These are phyloP conservation scores for Lactuca sativa DNA, from an alignment of 129 eudicot genomes.

Conservation along the genomic window DNA sequence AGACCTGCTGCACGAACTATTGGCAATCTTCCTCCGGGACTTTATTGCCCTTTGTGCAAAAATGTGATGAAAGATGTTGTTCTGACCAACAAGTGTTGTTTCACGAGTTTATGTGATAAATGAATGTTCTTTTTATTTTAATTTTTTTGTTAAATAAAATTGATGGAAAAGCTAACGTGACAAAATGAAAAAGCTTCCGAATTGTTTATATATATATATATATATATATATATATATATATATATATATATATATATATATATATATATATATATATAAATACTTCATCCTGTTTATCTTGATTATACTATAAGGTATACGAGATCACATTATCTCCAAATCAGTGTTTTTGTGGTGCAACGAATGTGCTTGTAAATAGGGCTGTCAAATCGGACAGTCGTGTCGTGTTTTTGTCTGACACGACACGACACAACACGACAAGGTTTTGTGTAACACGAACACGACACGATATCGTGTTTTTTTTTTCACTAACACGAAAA, in stretches of 20 bases:
- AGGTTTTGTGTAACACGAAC: too few relatives aligned
- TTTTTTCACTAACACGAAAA: too few relatives aligned
- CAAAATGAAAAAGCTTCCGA: too few relatives aligned
- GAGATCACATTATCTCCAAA: constrained; percentile 79
- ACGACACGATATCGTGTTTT: too few relatives aligned
- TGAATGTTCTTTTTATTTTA: constrained; percentile 47
- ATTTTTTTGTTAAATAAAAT: too few relatives aligned
- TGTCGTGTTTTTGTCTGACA: too few relatives aligned
- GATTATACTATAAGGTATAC: constrained; percentile 55
- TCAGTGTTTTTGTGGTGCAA: constrained; percentile 82
- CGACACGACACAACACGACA: too few relatives aligned
- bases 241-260: too few relatives aligned
- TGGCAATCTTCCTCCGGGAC: constrained; percentile 95
- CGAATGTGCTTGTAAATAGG: constrained; percentile 83
- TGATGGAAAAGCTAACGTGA: background rate
- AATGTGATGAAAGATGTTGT: constrained; percentile 98
- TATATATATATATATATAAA: too few relatives aligned
- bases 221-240: too few relatives aligned
- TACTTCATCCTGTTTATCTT: constrained; percentile 10
- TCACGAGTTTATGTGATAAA: constrained; percentile 86
- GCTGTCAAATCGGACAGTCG: too few relatives aligned
- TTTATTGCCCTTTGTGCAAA: constrained; percentile 84
- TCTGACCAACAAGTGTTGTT: constrained; percentile 94
- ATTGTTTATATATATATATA: too few relatives aligned
- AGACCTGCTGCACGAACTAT: constrained; percentile 51